Base-by-base conservation (phyloP, 2,329 filamentous ascomycete genomes). In the Fusarium dlaminii region DNA sequence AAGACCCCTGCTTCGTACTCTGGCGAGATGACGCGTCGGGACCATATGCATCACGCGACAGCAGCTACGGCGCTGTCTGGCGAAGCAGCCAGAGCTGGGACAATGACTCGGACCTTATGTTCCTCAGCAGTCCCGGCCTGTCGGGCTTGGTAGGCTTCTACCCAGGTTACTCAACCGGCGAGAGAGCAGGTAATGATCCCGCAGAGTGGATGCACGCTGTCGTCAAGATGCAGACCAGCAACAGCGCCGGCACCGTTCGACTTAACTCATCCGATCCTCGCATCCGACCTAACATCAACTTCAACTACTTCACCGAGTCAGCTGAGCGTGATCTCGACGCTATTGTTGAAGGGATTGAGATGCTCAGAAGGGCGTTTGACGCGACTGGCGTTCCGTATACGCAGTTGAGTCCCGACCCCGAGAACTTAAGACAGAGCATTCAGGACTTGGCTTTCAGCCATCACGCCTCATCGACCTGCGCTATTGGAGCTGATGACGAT, bases 221-320 rank as follows among this genome's bases (percentile, higher is more conserved):
- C 0, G 60, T 66, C 3, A 66, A 66, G 24, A 66, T 66, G 63
- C 63, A 66, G 20, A 66, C 61, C 0, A 65, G 39, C 24, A 65
- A 66, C 24, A 65, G 60, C 24, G 60, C 60, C 2, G 63, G 63
- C 2, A 66, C 63, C 0, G 61, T 66, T 12, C n/a, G 63, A 1
- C 63, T 66, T 5, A 66, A 66, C 34, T 57, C 48, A 1, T 56
- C 60, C 0, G 60, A 66, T 8, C 63, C 63, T 5, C 63, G 63
- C 1, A 66, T 66, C 0, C 36, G 61, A 0, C 63, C 63, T 12
- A 65, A 66, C 14, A 66, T 66, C 12, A 48, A 65, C 15, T 67
- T 67, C 7, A 59, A 66, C 10, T 67, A 42, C 11, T 67, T 67
- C 9, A 1, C 49, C 9, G 49, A 67, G 15, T 43, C 37, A 7